Base-by-base conservation (phyloP, 208 protist species). In the Trypanosoma rangeli region DNA sequence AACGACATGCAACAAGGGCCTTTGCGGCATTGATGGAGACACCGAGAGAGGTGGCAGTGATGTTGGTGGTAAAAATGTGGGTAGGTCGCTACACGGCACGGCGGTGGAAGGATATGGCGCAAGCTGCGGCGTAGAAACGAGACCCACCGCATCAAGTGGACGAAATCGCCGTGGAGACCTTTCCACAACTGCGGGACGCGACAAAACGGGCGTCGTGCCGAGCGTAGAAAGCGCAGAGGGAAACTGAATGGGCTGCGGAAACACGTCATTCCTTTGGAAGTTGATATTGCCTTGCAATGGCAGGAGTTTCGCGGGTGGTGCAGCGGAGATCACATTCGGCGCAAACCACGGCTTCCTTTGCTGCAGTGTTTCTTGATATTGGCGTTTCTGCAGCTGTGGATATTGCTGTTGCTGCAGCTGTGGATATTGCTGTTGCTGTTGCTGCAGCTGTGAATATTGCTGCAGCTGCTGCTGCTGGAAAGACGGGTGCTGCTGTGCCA, bases 391-490 rank as follows among this genome's bases (percentile, higher is more conserved):
- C 26, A 5, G 12, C n/a, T 24, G 13, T 37, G 1, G 46, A 39
- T 18, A 1, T 35, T 54, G 24, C 22, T 54, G 56, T 68, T 60
- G n/a, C 74, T 73, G 13, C 54, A 44, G 55, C 63, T 70, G 60
- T 49, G 49, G 57, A 63, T 57, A 31, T 64, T 29, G 7, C 24
- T 35, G 31, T 62, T 66, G 37, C 64, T 53, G 48, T 78, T 79
- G 18, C 80, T 68, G 52, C 12, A 22, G 9, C 65, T 16, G 65
- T 10, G 37, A 42, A 42, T 42, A 10, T 10, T 50, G 31, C 58
- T n/a, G 7, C 24, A 18, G 24, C 65, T 66, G 37, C 64, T 53
- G 37, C 80, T 75, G 18, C 80, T 68, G 46, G 2, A 24, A 13
- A 52, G 33, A 50, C 46, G 46, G 46, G 8, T 15, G 46, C 46